Base-by-base conservation (phyloP, 1,139 yeast species). In the Blastobotrys arbuscula region DNA sequence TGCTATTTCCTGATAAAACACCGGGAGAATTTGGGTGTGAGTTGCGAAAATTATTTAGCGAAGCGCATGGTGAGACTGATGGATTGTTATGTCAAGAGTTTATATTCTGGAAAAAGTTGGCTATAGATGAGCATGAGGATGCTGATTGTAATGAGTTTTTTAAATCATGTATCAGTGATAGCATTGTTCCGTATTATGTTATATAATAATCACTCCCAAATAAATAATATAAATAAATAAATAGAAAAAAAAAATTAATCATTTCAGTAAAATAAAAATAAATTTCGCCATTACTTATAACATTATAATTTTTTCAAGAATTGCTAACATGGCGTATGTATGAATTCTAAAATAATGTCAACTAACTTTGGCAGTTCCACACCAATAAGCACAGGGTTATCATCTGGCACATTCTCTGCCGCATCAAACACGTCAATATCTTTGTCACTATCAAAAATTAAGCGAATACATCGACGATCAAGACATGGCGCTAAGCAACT, bases 391-490 rank as follows among this genome's bases (percentile, higher is more conserved):
- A 3, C 39, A 4, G 51, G 39, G 1, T 3, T 41, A n/a, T 49
- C 51, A 13, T 23, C 47, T 4, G 36, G 44, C 15, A 47, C 49
- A 24, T 30, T 45, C 19, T 49, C 51, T 20, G 21, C 46, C 10
- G 49, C 40, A 7, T 42, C 49, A 7, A 49, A 39, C 24, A 15
- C 44, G 21, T 43, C 50, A 21, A 23, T 45, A 8, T 37, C 47
- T 6, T 37, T 49, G 13, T 34, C 51, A 16, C 28, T 49, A 18
- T 42, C 47, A 13, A 28, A 34, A 10, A 44, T 36, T 36, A 36
- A 8, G 13, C 23, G 39, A 21, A n/a, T 16, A 5, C 38, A 19
- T 18, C 10, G 39, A n/a, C 5, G 24, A 21, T 24, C 26, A 19
- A 21, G 26, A 21, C 26, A 19, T 5, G 39, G 39, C 24, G 39